Base-by-base conservation (phyloP, 805 yeast genomes). In the Pichia gijzeniarum region DNA sequence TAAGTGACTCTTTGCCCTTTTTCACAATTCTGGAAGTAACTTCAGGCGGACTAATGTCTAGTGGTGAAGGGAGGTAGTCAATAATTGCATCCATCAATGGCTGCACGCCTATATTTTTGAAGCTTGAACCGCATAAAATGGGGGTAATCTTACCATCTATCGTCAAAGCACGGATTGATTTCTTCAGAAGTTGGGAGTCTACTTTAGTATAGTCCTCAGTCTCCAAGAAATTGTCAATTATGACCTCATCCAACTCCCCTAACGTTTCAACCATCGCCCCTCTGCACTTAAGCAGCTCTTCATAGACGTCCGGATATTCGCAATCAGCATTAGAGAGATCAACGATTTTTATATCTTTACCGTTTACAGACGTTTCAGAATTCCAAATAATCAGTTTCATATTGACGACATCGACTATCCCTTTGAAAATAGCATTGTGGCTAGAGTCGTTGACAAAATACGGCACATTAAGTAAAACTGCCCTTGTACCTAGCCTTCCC, bases 71-170 rank as follows among this genome's bases (percentile, higher is more conserved):
- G 16, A 93, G 66, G 55, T 76, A 93, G 44, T 76, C 74, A 1
- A 79, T 74, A 12, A 90, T 74, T 0, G 95, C 90, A 63, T 91
- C 97, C 64, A 93, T 65, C 40, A 93, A 67, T 1, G 98, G 96
- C 60, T 93, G 98, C 2, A 93, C 95, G 21, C 99, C 99, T 38
- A 91, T 85, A 61, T 91, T 91, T 53, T 73, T 76, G 65, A 91
- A 93, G 44, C 96, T 85, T 2, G 97, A 85, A 12, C 99, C 99
- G 63, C 97, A 89, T 32, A 90, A 65, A 0, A 93, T 85, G 0
- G 99, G 97, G 0, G 82, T 75, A 1, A 86, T 71, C 33, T 67
- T 62, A 40, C 75, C 73, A 1, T 62, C 60, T 6, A 87, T 51
- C 0, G 96, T 85, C 2, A 85, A 79, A 20, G 65, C 67, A 42